These are phyloP conservation scores for Lodderomyces beijingensis DNA, from an alignment of 1,139 yeast genomes.

Conservation along the genomic window DNA sequence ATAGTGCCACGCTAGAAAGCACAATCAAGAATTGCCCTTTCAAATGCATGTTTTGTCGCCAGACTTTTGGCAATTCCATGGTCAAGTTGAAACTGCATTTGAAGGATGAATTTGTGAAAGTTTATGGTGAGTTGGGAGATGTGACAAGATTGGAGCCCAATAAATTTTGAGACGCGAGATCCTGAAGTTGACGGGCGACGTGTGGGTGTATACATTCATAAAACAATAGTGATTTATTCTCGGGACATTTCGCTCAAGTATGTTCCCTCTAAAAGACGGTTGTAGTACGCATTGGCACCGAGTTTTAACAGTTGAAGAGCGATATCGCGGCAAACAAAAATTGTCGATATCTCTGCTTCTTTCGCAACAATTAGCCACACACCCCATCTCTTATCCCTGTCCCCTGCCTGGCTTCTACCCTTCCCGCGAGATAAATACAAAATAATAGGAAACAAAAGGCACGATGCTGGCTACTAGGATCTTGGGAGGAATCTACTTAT, in stretches of 20 bases:
- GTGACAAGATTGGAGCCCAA: neutral
- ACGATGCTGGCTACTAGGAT: constrained; percentile 36
- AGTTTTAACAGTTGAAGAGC: too few species aligned
- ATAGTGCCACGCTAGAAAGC: constrained; percentile 20
- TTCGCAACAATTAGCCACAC: too few species aligned
- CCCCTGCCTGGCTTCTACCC: too few species aligned
- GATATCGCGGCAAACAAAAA: too few species aligned
- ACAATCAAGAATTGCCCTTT: constrained; percentile 36
- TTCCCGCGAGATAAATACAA: neutral
- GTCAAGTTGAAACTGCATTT: constrained; percentile 47
- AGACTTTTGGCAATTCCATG: constrained; percentile 44
- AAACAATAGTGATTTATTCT: too few species aligned
- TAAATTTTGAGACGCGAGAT: neutral
- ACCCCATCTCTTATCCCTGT: too few species aligned
- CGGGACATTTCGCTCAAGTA: too few species aligned
- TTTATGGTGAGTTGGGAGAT: constrained; percentile 8
- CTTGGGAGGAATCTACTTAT: constrained; percentile 61
- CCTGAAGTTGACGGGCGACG: too few species aligned
- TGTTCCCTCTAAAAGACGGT: too few species aligned
- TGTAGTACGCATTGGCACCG: too few species aligned
- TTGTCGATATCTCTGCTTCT: too few species aligned
- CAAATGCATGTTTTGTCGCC: constrained; percentile 47
- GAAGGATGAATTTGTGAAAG: constrained; percentile 32
- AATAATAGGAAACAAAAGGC: neutral
- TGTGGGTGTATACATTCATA: too few species aligned